These are phyloP conservation scores for Wickerhamomyces bovis DNA, from an alignment of 805 yeast species.

Conservation along the genomic window DNA sequence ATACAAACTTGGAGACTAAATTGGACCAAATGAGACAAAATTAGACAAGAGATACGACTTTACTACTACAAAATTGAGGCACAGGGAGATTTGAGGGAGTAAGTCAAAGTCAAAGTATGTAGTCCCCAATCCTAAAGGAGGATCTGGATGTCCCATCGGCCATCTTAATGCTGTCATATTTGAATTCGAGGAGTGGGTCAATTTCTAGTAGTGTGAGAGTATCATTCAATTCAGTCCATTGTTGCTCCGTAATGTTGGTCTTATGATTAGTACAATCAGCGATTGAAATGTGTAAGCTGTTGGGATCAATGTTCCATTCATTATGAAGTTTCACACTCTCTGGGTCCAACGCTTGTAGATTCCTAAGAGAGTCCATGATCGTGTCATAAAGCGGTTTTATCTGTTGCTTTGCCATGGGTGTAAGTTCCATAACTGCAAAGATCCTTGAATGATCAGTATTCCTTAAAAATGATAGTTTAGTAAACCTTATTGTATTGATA, in stretches of 20 bases:
- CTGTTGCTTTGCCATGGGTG: background rate
- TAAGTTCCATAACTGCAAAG: constrained; percentile 4
- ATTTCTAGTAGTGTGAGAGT: constrained; percentile 9
- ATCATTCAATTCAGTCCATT: constrained; percentile 5
- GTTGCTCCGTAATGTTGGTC: background rate
- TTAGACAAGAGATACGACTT: too few species aligned
- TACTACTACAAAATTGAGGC: background rate
- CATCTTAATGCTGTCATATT: constrained; percentile 10
- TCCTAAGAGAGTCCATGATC: background rate
- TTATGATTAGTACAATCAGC: constrained; percentile 1
- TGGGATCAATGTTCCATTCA: background rate
- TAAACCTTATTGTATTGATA: constrained; percentile 1
- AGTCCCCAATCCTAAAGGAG: constrained; percentile 4
- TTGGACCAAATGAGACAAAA: too few species aligned
- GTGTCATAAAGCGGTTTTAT: background rate
- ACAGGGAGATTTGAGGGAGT: background rate
- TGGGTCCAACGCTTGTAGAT: background rate
- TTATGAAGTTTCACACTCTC: background rate
- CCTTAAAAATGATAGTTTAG: constrained; percentile 1
- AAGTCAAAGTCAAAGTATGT: background rate
- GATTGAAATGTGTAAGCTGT: constrained; percentile 5
- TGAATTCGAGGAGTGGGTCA: constrained; percentile 5
- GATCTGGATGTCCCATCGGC: constrained; percentile 7
- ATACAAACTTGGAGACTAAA: too few species aligned
- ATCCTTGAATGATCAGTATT: constrained; percentile 1